phyloP scores from a whole-genome alignment of 2,329 filamentous ascomycete genomes.

The Laburnicola sp. region DNA sequence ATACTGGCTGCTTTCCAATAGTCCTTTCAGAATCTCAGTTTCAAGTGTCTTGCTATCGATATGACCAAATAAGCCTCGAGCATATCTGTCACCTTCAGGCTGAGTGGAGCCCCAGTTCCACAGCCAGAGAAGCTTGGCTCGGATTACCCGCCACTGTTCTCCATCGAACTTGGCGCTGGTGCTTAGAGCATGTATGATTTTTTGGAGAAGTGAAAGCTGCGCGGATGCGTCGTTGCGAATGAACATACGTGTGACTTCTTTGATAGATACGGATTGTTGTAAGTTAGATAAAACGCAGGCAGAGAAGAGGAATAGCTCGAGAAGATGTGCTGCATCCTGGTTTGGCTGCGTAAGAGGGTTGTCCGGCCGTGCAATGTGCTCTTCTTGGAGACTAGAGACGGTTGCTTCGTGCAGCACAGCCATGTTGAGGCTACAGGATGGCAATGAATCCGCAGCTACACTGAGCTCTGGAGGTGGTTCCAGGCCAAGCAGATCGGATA shows the following conservation, averaged over 20 bases:
- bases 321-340: constrained; percentile 58
- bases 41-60: constrained; percentile 67
- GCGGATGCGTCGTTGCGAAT: constrained; percentile 66
- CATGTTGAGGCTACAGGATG: constrained; percentile 45
- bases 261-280: constrained; percentile 47
- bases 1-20: constrained; percentile 67
- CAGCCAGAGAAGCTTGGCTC: constrained; percentile 72
- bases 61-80: constrained; percentile 59
- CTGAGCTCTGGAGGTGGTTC: constrained; percentile 57
- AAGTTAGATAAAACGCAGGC: constrained; percentile 50
- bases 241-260: constrained; percentile 59
- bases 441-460: constrained; percentile 48
- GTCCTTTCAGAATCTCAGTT: constrained; percentile 68
- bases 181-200: constrained; percentile 60
- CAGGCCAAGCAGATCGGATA: constrained; percentile 63
- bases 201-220: constrained; percentile 63
- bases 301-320: constrained; percentile 64
- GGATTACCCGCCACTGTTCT: constrained; percentile 52
- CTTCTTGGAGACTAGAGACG: constrained; percentile 44
- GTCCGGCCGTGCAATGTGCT: constrained; percentile 58
- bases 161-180: constrained; percentile 63
- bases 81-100: constrained; percentile 42
- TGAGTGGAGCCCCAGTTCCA: constrained; percentile 67
- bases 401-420: constrained; percentile 38
- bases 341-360: constrained; percentile 69